Percentiles rank a stretch among this genome's conserved stretches.
Conservation (phyloP, 441 rosid genomes). For the Jatropha podagrica region DNA sequence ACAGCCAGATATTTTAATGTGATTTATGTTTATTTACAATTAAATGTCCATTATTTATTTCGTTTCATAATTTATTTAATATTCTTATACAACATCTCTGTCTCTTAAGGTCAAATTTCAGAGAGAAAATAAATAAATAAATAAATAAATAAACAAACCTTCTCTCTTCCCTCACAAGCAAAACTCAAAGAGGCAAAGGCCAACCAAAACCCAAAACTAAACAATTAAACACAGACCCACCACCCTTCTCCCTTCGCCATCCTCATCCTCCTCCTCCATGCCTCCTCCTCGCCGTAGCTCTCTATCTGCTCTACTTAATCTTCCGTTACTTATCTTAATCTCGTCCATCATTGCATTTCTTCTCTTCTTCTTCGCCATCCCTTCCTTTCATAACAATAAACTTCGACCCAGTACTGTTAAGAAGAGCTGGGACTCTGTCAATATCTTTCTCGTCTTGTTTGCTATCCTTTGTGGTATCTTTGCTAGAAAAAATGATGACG, state of each 20-base stretch:
- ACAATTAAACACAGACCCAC: constrained; percentile 36
- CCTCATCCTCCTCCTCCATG: constrained; percentile 24
- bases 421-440: constrained; percentile 69
- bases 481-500: constrained; percentile 56
- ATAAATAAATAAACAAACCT: neutral
- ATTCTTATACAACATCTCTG: neutral
- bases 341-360: constrained; percentile 45
- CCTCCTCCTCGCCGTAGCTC: constrained; percentile 46
- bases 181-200: neutral
- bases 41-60: neutral
- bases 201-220: constrained; percentile 3
- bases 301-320: constrained; percentile 38
- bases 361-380: constrained; percentile 41
- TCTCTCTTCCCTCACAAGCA: constrained; percentile 17
- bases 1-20: too few relatives aligned
- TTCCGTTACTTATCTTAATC: constrained; percentile 46
- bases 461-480: constrained; percentile 74
- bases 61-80: neutral
- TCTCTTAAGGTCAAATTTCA: constrained; percentile 7
- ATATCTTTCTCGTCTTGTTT: constrained; percentile 55
- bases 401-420: constrained; percentile 45
- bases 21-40: too few relatives aligned
- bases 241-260: constrained; percentile 37
- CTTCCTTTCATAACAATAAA: constrained; percentile 35
- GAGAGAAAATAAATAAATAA: neutral